Conservation (phyloP, 495 filamentous ascomycete genomes). For the Penicillium herquei region DNA sequence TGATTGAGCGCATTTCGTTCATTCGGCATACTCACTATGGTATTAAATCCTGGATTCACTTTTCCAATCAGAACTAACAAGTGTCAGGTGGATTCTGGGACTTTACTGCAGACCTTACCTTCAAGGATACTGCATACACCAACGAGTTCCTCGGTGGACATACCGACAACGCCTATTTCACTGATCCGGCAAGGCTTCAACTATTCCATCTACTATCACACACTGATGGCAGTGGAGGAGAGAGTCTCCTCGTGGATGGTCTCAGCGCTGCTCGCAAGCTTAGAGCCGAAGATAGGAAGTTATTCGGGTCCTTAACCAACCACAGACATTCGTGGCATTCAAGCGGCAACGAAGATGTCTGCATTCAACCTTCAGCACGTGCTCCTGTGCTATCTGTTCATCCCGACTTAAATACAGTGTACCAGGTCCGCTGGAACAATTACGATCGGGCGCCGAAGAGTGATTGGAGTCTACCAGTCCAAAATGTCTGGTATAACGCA, state of each 20-base stretch:
- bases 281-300: conserved; percentile 37
- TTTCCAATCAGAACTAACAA: neutral
- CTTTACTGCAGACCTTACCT: conserved; percentile 83
- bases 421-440: conserved; percentile 87
- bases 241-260: conserved; percentile 78
- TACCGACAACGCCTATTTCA: conserved; percentile 94
- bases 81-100: conserved; percentile 80
- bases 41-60: conserved; percentile 16
- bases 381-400: conserved; percentile 65
- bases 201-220: conserved; percentile 88
- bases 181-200: conserved; percentile 84
- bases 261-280: conserved; percentile 67
- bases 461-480: conserved; percentile 35
- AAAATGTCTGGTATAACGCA: conserved; percentile 71
- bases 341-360: conserved; percentile 78
- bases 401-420: conserved; percentile 32
- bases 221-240: conserved; percentile 60
- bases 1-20: conserved; percentile 77
- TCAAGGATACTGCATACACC: conserved; percentile 93
- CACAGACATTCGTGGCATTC: conserved; percentile 68
- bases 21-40: conserved; percentile 89
- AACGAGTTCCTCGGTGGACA: conserved; percentile 71
- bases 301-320: conserved; percentile 51
- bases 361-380: conserved; percentile 63
- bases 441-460: conserved; percentile 68